Conservation (phyloP, 2,329 filamentous ascomycete genomes). For the Curvularia eragrostidis region DNA sequence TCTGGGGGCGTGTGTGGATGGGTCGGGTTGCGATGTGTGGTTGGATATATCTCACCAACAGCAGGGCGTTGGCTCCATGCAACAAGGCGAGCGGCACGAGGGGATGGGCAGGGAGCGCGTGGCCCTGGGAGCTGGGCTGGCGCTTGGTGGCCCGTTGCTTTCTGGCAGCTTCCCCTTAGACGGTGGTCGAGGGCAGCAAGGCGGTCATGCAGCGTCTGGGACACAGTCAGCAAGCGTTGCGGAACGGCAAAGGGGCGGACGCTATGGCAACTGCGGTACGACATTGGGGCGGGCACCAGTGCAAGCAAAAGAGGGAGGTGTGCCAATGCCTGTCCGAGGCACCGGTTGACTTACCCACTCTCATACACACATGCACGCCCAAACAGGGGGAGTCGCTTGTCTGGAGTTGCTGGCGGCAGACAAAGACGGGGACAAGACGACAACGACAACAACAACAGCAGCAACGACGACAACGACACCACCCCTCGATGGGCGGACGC, state of each 20-base stretch:
- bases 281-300: slow-evolving; percentile 41
- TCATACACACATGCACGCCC: slow-evolving; percentile 14
- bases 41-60: slow-evolving; percentile 32
- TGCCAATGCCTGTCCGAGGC: slow-evolving; percentile 2
- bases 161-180: slow-evolving; percentile 13
- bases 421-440: slow-evolving; percentile 24
- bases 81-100: slow-evolving; percentile 23
- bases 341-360: slow-evolving; percentile 35
- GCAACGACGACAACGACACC: background rate
- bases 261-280: slow-evolving; percentile 44
- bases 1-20: slow-evolving; percentile 43
- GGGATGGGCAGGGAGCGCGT: slow-evolving; percentile 27
- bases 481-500: slow-evolving; percentile 12
- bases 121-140: slow-evolving; percentile 21
- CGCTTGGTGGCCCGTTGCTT: slow-evolving; percentile 7
- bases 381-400: slow-evolving; percentile 8
- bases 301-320: slow-evolving; percentile 43
- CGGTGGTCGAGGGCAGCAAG: slow-evolving; percentile 23
- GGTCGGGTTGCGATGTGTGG: slow-evolving; percentile 32
- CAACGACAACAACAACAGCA: no score
- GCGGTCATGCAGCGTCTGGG: slow-evolving; percentile 34
- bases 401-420: slow-evolving; percentile 20
- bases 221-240: slow-evolving; percentile 40
- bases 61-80: slow-evolving; percentile 27
- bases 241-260: slow-evolving; percentile 38